These are phyloP conservation scores for Rhamnella rubrinervis DNA, from an alignment of 331 rosid genomes.

Conservation along the genomic window DNA sequence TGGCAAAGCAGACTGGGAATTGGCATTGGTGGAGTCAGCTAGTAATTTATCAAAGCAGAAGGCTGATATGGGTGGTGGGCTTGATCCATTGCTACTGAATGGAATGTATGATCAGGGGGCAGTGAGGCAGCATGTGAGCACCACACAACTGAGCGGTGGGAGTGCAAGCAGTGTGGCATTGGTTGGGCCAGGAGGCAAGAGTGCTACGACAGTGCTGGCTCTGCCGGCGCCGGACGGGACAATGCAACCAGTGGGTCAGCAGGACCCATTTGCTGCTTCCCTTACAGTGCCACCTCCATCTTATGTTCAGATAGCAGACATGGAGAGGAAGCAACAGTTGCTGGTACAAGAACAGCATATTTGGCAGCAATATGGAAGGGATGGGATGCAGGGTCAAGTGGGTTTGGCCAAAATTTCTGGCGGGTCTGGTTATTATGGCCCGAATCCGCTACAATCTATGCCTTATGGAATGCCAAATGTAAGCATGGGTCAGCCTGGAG, in stretches of 20 bases:
- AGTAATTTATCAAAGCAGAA: conserved; percentile 66
- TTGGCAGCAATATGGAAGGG: conserved; percentile 80
- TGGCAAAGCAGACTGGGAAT: conserved; percentile 91
- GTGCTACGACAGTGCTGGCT: conserved; percentile 51
- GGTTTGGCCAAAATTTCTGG: conserved; percentile 50
- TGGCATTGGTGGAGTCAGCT: conserved; percentile 69
- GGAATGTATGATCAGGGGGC: conserved; percentile 97
- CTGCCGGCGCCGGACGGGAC: conserved; percentile 92
- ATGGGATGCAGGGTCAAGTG: conserved; percentile 89
- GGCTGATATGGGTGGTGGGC: conserved; percentile 75
- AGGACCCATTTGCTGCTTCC: conserved; percentile 86
- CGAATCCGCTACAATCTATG: conserved; percentile 50
- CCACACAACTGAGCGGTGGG: conserved; percentile 67
- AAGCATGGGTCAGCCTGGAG: conserved; percentile 60
- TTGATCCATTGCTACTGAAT: conserved; percentile 70
- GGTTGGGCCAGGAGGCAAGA: conserved; percentile 52
- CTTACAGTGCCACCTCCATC: conserved; percentile 74
- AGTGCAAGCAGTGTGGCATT: conserved; percentile 85
- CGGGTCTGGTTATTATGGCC: conserved; percentile 46
- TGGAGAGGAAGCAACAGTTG: conserved; percentile 82
- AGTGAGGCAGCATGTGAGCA: conserved; percentile 82
- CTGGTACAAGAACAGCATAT: conserved; percentile 71
- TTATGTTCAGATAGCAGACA: conserved; percentile 83
- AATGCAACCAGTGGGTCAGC: conserved; percentile 61
- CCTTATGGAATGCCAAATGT: conserved; percentile 80